phyloP scores from a whole-genome alignment of 148 eudicot species.

The Rhododendron simsii region DNA sequence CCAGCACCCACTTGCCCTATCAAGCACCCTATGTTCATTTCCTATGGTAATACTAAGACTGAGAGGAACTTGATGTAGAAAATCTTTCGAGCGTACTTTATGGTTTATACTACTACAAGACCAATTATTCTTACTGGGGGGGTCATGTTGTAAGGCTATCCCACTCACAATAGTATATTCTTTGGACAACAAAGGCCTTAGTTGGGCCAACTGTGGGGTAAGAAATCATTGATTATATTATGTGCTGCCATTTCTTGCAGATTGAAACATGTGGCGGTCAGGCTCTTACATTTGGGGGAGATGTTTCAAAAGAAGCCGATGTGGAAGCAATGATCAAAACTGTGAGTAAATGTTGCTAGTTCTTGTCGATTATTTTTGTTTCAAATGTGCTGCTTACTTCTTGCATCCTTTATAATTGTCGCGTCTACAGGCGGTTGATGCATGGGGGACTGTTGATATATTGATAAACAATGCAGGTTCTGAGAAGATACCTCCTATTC shows the following conservation, averaged over 20 bases:
- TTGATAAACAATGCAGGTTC: constrained; percentile 95
- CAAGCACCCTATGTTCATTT: background rate
- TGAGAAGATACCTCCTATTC: background rate
- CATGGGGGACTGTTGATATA: constrained; percentile 98
- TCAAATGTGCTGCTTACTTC: background rate
- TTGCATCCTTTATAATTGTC: constrained; percentile 8
- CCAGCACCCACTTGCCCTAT: background rate
- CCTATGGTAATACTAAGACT: background rate
- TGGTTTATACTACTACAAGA: background rate
- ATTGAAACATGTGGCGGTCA: constrained; percentile 77
- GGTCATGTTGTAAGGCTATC: background rate
- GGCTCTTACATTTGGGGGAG: constrained; percentile 85
- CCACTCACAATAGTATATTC: background rate
- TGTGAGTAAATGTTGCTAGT: constrained; percentile 39
- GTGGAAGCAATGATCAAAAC: constrained; percentile 91
- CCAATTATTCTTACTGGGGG: background rate
- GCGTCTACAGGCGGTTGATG: constrained; percentile 66
- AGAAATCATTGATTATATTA: background rate
- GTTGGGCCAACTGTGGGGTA: background rate
- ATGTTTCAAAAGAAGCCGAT: constrained; percentile 94
- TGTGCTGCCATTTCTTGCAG: constrained; percentile 32
- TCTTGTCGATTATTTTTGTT: constrained; percentile 2
- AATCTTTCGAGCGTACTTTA: background rate
- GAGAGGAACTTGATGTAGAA: background rate
- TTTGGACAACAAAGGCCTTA: background rate